These are phyloP conservation scores for Colletotrichum orchidophilum DNA, from an alignment of 2,329 filamentous ascomycete species.

Conservation along the genomic window DNA sequence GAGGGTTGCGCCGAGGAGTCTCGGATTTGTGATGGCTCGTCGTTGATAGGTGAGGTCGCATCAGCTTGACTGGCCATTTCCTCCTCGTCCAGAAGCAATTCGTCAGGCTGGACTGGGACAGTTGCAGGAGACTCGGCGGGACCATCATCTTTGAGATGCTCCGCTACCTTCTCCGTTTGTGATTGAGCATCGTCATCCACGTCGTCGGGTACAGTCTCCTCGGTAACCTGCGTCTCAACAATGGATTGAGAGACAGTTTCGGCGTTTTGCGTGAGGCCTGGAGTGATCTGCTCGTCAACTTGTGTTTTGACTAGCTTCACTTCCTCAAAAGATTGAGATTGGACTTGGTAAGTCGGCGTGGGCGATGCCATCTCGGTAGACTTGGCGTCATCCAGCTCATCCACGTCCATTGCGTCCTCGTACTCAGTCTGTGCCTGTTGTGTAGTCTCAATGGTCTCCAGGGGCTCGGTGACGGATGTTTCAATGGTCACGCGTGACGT, in stretches of 20 bases:
- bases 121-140: background rate
- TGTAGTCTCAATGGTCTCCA: background rate
- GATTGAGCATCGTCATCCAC: background rate
- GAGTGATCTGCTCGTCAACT: constrained; percentile 1
- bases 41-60: constrained; percentile 16
- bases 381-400: background rate
- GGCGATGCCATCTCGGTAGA: background rate
- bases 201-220: constrained; percentile 10
- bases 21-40: constrained; percentile 29
- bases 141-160: background rate
- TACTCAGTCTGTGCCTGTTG: background rate
- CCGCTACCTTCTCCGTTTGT: background rate
- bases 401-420: constrained; percentile 23
- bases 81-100: background rate
- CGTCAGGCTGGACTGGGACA: background rate
- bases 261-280: constrained; percentile 17
- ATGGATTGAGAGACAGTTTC: constrained; percentile 2
- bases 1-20: constrained; percentile 30
- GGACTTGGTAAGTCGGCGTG: background rate
- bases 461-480: background rate
- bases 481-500: background rate
- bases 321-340: constrained; percentile 7
- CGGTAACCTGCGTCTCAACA: constrained; percentile 21
- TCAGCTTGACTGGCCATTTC: background rate
- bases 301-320: background rate